Evolutionary conservation across 2,329 filamentous ascomycete genomes (phyloP).

Genomic region (Fusarium sp.): DNA sequence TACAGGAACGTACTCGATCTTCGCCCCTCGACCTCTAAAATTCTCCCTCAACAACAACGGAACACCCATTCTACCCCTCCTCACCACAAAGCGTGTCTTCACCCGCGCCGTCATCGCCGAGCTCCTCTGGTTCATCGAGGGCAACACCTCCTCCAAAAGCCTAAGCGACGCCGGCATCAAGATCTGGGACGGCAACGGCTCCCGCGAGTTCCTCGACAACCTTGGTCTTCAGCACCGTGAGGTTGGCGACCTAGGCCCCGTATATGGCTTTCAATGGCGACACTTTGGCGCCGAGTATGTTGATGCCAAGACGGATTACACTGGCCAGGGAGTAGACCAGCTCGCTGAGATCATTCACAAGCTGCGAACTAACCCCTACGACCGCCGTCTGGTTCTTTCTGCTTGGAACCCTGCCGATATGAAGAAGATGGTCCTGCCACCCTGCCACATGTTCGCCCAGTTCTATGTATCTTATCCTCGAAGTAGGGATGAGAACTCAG

Average conservation of each 20-base stretch:
- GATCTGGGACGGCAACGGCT: slow-evolving; percentile 99
- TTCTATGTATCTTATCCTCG: slow-evolving; percentile 87
- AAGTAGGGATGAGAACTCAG: slow-evolving; percentile 41
- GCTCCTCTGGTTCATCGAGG: slow-evolving; percentile 94
- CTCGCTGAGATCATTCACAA: slow-evolving; percentile 90
- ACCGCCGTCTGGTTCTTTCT: slow-evolving; percentile 87
- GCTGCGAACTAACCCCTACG: slow-evolving; percentile 84
- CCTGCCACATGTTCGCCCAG: slow-evolving; percentile 98
- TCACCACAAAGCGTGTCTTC: slow-evolving; percentile 98
- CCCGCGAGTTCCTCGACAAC: slow-evolving; percentile 87
- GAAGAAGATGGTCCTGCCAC: slow-evolving; percentile 88
- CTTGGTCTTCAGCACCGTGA: slow-evolving; percentile 84
- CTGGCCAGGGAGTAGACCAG: slow-evolving; percentile 91
- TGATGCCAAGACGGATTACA: slow-evolving; percentile 83
- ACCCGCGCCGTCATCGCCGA: slow-evolving; percentile 89
- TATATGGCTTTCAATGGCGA: slow-evolving; percentile 99
- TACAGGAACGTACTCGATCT: slow-evolving; percentile 90
- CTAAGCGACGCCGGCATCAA: slow-evolving; percentile 86
- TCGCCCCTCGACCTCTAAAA: slow-evolving; percentile 86
- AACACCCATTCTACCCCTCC: slow-evolving; percentile 81
- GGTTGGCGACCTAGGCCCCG: slow-evolving; percentile 90
- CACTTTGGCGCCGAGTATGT: slow-evolving; percentile 95
- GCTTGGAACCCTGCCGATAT: slow-evolving; percentile 95
- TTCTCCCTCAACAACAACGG: slow-evolving; percentile 79
- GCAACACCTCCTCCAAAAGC: slow-evolving; percentile 80